phyloP scores from a whole-genome alignment of 768 basidiomycete genomes.

The Mrakia blollopis region DNA sequence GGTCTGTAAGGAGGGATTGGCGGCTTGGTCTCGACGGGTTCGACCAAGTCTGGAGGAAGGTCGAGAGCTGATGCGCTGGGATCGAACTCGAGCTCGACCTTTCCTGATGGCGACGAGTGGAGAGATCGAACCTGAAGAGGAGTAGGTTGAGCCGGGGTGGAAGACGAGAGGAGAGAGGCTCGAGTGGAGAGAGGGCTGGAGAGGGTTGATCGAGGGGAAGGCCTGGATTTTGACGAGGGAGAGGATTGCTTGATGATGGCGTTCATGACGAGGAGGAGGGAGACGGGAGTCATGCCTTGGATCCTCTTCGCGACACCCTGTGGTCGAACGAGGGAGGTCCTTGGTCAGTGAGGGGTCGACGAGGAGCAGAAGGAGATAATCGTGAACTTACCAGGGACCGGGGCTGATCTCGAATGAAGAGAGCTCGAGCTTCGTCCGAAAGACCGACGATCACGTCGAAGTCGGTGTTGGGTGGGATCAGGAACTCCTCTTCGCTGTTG shows the following conservation, averaged over 20 bases:
- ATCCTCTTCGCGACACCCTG: slow-evolving; percentile 89
- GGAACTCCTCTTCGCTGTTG: slow-evolving; percentile 66
- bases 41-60: not conserved
- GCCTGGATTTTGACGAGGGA: not conserved
- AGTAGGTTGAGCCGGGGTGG: not conserved
- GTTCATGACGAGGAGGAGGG: slow-evolving; percentile 25
- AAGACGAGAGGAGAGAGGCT: not conserved
- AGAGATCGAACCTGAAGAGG: not conserved
- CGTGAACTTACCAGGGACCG: slow-evolving; percentile 57
- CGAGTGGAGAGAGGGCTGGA: not conserved
- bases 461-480: slow-evolving; percentile 65
- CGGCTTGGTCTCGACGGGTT: not conserved
- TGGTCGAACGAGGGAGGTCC: too few relatives aligned
- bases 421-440: slow-evolving; percentile 69
- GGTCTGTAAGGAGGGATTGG: not conserved
- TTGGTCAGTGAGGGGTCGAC: not conserved
- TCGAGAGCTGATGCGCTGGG: slow-evolving; percentile 1
- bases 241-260: slow-evolving; percentile 3
- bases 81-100: not conserved
- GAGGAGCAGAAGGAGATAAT: not conserved
- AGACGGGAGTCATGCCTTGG: slow-evolving; percentile 81
- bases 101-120: not conserved
- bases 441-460: slow-evolving; percentile 62
- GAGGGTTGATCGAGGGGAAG: not conserved
- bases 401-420: slow-evolving; percentile 59